phyloP scores from a whole-genome alignment of 768 basidiomycete species.

The Boletus rubescentipes region DNA sequence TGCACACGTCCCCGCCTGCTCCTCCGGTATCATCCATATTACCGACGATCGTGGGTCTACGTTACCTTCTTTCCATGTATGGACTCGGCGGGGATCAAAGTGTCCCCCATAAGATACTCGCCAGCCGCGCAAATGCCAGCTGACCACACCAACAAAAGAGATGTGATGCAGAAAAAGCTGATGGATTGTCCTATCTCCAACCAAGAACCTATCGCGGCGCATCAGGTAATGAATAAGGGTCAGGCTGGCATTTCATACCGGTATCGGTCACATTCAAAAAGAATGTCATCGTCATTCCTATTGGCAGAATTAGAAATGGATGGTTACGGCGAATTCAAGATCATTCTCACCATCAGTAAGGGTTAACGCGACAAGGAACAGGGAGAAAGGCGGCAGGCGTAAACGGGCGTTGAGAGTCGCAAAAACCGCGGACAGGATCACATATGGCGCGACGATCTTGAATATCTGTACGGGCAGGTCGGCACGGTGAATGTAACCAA shows the following conservation, averaged over 20 bases:
- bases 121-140: constrained; percentile 74
- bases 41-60: constrained; percentile 27
- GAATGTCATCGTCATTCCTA: constrained; percentile 82
- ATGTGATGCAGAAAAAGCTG: constrained; percentile 84
- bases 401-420: constrained; percentile 67
- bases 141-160: constrained; percentile 74
- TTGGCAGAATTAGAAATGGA: not conserved
- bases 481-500: constrained; percentile 1
- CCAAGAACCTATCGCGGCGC: constrained; percentile 62
- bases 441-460: constrained; percentile 81
- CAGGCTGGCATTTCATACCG: constrained; percentile 39
- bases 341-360: constrained; percentile 33
- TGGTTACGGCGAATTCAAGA: not conserved
- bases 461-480: constrained; percentile 49
- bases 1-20: constrained; percentile 2
- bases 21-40: constrained; percentile 2
- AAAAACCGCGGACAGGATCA: constrained; percentile 69
- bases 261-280: constrained; percentile 84
- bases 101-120: constrained; percentile 60
- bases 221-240: constrained; percentile 3
- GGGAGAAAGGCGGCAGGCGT: constrained; percentile 72
- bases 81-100: constrained; percentile 21
- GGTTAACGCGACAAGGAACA: constrained; percentile 74
- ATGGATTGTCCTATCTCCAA: constrained; percentile 88
- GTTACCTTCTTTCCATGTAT: constrained; percentile 21